Evolutionary conservation across 306 rosid species (phyloP), one percentile per base, ranked within the genome.

Genomic region (Astragalus membranaceus): DNA sequence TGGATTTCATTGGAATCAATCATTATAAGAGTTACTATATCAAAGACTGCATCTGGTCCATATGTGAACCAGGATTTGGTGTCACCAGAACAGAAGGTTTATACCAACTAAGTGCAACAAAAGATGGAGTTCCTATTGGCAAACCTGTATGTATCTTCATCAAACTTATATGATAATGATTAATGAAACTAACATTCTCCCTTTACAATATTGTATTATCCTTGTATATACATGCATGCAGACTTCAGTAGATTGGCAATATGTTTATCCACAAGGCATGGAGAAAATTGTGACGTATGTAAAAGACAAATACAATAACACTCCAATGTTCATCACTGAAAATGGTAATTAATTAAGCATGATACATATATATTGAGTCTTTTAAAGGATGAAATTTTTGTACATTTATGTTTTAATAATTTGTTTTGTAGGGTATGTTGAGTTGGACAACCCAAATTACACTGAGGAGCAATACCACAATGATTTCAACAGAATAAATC

Each of bases 1-100:
- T 75, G 30, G 91, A 88, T 69, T 86, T 84, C 72, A 84, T 86
- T 46, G 91, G 96, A 52, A 69, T 89, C 52, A 89, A 89, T 60
- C 83, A 89, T 43, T 86, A 89, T 53, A 59, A 67, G 15, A 77
- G 80, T 16, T 81, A 11, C 59, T 81, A 82, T 49, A 37, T 63
- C 47, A 70, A 82, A 65, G 91, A 86, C 69, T 86, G 95, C 87
- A 73, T 78, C 2, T 76, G 30, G 50, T 80, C 88, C 12, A 35
- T 12, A 10, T 88, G 91, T 81, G 62, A 80, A 78, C 76, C 73
- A 10, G 88, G 85, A 50, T 20, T 30, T 15, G 88, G 86, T 42
- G 8, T 58, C 39, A 70, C 95, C n/a, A 76, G 59, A 74, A 82
- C 82, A 1, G 88, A 88, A 75, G 95, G 91, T 50, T 71, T 77